Evolutionary conservation across 1,284 basidiomycete species (phyloP).

Genomic region (Trametes polyzona): DNA sequence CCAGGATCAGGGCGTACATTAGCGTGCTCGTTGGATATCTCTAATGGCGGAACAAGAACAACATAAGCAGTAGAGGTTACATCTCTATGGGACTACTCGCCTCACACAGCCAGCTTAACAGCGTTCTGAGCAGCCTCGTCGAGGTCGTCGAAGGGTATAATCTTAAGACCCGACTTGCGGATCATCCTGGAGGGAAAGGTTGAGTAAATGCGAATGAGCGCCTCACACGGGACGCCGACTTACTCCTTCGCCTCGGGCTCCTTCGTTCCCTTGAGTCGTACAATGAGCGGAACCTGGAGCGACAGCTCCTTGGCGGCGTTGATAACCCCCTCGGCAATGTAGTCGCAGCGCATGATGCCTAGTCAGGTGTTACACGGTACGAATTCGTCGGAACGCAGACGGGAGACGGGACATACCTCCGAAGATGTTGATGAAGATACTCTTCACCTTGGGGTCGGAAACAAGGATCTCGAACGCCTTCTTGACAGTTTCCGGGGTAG

Average conservation of each 20-base stretch:
- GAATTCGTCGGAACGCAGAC: neutral
- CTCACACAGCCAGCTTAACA: conserved; percentile 64
- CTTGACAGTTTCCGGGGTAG: conserved; percentile 98
- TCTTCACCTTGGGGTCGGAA: conserved; percentile 91
- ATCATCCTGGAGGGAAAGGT: conserved; percentile 70
- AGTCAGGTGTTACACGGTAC: conserved; percentile 13
- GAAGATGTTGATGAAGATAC: conserved; percentile 99
- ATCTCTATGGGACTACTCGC: conserved; percentile 17
- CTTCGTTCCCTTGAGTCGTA: conserved; percentile 96
- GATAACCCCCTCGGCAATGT: conserved; percentile 97
- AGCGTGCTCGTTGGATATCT: conserved; percentile 25
- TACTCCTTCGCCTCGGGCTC: conserved; percentile 95
- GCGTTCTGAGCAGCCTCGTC: conserved; percentile 88
- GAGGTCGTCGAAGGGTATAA: conserved; percentile 85
- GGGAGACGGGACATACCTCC: conserved; percentile 51
- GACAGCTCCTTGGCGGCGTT: conserved; percentile 93
- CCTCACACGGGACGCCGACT: no score
- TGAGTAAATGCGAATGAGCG: conserved; percentile 2
- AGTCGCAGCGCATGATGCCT: conserved; percentile 99
- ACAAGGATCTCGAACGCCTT: conserved; percentile 98
- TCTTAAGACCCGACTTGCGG: conserved; percentile 89
- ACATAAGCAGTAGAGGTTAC: conserved; percentile 12
- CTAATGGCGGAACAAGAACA: conserved; percentile 17
- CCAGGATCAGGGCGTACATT: conserved; percentile 6
- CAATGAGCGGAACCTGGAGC: conserved; percentile 87